phyloP scores from a whole-genome alignment of 768 basidiomycete genomes.

The Candolleomyces aberdarensis region DNA sequence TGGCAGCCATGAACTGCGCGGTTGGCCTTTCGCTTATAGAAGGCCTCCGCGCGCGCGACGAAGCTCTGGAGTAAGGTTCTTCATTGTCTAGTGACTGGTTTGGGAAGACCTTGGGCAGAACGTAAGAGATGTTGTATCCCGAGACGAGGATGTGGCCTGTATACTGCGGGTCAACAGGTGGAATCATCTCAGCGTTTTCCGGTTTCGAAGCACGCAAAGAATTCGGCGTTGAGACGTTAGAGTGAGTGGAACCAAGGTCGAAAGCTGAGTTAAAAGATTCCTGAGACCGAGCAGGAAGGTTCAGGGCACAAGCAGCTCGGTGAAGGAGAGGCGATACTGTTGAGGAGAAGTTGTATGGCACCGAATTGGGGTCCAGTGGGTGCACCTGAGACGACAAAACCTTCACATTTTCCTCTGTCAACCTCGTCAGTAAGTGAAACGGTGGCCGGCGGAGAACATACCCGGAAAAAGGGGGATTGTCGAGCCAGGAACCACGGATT shows the following conservation, averaged over 20 bases:
- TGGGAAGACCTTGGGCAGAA: slow-evolving; percentile 67
- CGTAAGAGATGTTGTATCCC: slow-evolving; percentile 73
- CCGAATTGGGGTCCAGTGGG: slow-evolving; percentile 66
- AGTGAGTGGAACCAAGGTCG: slow-evolving; percentile 31
- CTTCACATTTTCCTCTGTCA: slow-evolving; percentile 75
- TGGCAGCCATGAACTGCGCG: slow-evolving; percentile 77
- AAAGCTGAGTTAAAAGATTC: slow-evolving; percentile 62
- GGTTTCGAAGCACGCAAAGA: slow-evolving; percentile 36
- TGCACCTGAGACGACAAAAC: slow-evolving; percentile 72
- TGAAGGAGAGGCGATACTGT: slow-evolving; percentile 59
- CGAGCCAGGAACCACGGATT: slow-evolving; percentile 60
- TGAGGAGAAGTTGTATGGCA: slow-evolving; percentile 74
- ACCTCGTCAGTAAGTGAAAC: not conserved
- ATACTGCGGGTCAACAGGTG: slow-evolving; percentile 63
- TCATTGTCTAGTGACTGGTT: slow-evolving; percentile 29
- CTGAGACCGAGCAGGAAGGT: slow-evolving; percentile 56
- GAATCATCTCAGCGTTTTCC: slow-evolving; percentile 28
- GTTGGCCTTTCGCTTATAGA: slow-evolving; percentile 60
- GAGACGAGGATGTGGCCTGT: slow-evolving; percentile 75
- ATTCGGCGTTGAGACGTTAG: slow-evolving; percentile 25
- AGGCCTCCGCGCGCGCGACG: slow-evolving; percentile 40
- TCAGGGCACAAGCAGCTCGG: slow-evolving; percentile 66
- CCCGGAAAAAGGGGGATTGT: slow-evolving; percentile 74
- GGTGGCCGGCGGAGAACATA: slow-evolving; percentile 23
- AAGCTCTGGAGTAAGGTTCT: slow-evolving; percentile 15